Evolutionary conservation across 2,329 filamentous ascomycete genomes (phyloP).

Genomic region (Colletotrichum sojae): DNA sequence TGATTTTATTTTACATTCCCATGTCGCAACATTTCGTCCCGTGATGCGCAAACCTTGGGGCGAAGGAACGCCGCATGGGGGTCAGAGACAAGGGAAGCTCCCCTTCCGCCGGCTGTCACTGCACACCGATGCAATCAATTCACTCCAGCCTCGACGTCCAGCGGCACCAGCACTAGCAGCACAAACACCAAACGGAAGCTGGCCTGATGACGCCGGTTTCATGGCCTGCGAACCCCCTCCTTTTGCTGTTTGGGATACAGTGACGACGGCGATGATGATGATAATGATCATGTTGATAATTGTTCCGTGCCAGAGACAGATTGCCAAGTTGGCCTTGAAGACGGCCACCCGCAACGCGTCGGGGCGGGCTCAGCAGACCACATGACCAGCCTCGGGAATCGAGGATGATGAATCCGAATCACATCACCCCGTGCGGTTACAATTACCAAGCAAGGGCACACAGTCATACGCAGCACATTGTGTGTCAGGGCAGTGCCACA

Average conservation of each 20-base stretch:
- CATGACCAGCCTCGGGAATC: constrained; percentile 12
- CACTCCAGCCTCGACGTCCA: not conserved
- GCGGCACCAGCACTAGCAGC: not conserved
- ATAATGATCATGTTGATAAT: not conserved
- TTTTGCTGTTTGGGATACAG: constrained; percentile 8
- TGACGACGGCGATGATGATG: not conserved
- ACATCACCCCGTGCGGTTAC: constrained; percentile 6
- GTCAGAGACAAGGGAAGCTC: constrained; percentile 23
- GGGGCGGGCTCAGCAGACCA: constrained; percentile 18
- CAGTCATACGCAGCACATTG: not conserved
- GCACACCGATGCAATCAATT: not conserved
- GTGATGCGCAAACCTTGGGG: constrained; percentile 20
- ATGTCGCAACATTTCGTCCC: constrained; percentile 36
- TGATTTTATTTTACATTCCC: constrained; percentile 25
- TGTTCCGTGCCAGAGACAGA: constrained; percentile 11
- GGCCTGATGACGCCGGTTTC: constrained; percentile 22
- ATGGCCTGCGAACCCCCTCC: not conserved
- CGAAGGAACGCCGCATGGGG: constrained; percentile 13
- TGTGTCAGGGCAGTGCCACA: constrained; percentile 27
- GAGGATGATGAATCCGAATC: constrained; percentile 15
- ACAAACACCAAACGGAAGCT: constrained; percentile 14
- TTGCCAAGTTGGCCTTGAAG: constrained; percentile 14
- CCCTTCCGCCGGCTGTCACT: not conserved
- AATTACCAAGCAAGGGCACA: constrained; percentile 17
- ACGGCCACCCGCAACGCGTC: constrained; percentile 4